phyloP scores from a whole-genome alignment of 371 early-diverging fungal genomes.

The Circinella minor region DNA sequence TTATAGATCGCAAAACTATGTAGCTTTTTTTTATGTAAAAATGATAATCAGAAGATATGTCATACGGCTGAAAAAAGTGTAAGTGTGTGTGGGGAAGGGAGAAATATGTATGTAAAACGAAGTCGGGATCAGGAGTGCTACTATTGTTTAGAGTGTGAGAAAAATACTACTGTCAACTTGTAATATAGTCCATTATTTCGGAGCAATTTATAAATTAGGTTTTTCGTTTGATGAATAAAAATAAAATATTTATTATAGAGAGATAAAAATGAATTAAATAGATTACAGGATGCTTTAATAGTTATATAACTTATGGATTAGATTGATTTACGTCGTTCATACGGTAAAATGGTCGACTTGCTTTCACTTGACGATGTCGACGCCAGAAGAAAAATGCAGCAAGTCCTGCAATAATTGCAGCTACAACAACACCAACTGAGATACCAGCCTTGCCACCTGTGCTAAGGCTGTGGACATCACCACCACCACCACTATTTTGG shows the following conservation, averaged over 20 bases:
- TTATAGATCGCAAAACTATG: not conserved
- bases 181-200: not conserved
- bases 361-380: constrained; percentile 16
- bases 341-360: constrained; percentile 20
- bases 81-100: not conserved
- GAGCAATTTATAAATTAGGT: not conserved
- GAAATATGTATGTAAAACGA: not conserved
- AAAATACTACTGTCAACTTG: constrained; percentile 8
- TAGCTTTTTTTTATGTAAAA: not conserved
- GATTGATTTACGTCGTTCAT: constrained; percentile 24
- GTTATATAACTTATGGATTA: constrained; percentile 8
- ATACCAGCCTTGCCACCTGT: constrained; percentile 46
- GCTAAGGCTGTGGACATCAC: constrained; percentile 5
- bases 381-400: constrained; percentile 23
- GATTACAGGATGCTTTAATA: not conserved
- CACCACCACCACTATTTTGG: constrained; percentile 4
- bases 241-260: not conserved
- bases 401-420: constrained; percentile 26
- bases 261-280: not conserved
- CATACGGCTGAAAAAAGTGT: not conserved
- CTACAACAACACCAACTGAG: constrained; percentile 42
- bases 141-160: constrained; percentile 4
- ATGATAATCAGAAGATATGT: not conserved
- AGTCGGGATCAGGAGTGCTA: not conserved
- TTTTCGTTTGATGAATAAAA: not conserved